These are phyloP conservation scores for Coprinopsis cinerea DNA, from an alignment of 768 basidiomycete species.

Conservation along the genomic window DNA sequence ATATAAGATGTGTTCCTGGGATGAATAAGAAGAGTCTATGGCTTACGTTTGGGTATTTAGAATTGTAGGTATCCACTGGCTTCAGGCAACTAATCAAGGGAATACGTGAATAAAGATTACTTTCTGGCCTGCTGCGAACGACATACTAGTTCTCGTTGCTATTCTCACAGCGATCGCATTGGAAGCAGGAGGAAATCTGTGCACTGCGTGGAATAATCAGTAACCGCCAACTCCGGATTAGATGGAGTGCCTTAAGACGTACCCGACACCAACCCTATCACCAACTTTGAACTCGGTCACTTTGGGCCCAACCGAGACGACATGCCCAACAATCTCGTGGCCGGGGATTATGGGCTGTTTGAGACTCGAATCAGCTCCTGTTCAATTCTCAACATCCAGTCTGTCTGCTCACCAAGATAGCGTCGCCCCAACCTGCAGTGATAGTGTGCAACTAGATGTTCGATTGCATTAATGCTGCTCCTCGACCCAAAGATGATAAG, in stretches of 20 bases:
- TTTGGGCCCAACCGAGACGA: conserved; percentile 46
- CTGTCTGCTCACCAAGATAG: conserved; percentile 17
- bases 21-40: not conserved
- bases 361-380: not conserved
- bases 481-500: not conserved
- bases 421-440: conserved; percentile 31
- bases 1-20: not conserved
- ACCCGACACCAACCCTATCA: conserved; percentile 47
- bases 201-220: conserved; percentile 38
- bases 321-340: conserved; percentile 54
- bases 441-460: conserved; percentile 30
- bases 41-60: conserved; percentile 31
- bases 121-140: not conserved
- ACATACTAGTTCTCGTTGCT: conserved; percentile 49
- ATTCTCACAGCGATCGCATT: conserved; percentile 42
- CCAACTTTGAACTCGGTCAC: conserved; percentile 52
- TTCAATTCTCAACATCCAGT: not conserved
- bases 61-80: conserved; percentile 35
- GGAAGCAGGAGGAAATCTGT: conserved; percentile 39
- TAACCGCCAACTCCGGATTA: not conserved
- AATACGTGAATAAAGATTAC: not conserved
- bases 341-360: conserved; percentile 33
- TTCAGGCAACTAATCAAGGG: conserved; percentile 32
- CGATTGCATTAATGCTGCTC: not conserved
- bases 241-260: not conserved